Evolutionary conservation across 106 monocot species (phyloP).

Genomic region (Dendrobium huoshanense): DNA sequence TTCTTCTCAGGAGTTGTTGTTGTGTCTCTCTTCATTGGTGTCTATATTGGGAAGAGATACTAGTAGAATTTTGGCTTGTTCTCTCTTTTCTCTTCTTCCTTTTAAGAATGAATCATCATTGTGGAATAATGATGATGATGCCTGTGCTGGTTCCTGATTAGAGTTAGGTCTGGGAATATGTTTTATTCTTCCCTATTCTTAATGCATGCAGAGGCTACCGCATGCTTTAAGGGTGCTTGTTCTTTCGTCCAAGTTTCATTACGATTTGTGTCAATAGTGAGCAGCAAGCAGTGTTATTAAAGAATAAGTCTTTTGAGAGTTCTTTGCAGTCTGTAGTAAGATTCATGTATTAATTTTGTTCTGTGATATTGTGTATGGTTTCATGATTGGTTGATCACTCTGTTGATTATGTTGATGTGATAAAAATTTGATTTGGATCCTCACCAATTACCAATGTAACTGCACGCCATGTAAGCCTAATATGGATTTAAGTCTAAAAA

Average conservation of each 20-base stretch:
- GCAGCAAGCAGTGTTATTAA: background rate
- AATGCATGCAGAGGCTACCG: slow-evolving; percentile 2
- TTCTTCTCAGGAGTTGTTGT: slow-evolving; percentile 70
- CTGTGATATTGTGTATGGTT: background rate
- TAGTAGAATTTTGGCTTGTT: slow-evolving; percentile 16
- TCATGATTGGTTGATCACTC: background rate
- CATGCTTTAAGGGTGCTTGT: background rate
- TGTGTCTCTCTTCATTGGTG: slow-evolving; percentile 60
- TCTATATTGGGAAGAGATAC: slow-evolving; percentile 72
- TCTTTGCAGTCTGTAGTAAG: background rate
- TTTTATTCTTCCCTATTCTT: background rate
- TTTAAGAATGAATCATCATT: background rate
- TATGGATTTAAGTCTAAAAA: no score
- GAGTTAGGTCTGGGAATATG: slow-evolving; percentile 4
- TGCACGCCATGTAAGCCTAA: no score
- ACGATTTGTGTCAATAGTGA: background rate
- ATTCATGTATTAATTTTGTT: background rate
- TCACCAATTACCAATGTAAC: no score
- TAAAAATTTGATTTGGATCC: background rate
- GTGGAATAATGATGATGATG: background rate
- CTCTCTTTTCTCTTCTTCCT: background rate
- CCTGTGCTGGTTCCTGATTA: background rate
- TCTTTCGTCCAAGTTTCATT: background rate
- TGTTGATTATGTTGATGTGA: background rate
- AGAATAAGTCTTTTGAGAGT: background rate